phyloP scores from a whole-genome alignment of 257 asterid species.

The Salvia splendens region DNA sequence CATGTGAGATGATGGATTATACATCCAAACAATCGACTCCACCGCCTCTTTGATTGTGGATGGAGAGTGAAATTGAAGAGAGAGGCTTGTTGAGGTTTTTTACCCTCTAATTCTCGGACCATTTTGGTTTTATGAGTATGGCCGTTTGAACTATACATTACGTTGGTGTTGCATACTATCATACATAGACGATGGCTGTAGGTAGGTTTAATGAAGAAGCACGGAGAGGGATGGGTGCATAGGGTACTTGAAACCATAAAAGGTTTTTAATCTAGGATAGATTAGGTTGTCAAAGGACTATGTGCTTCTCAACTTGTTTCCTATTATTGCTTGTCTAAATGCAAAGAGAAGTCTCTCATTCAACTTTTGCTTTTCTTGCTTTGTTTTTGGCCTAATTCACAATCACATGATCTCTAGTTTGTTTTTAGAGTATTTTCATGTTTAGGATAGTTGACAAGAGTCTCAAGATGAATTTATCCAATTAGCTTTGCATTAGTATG shows the following conservation, averaged over 20 bases:
- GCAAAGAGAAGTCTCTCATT: conserved; percentile 45
- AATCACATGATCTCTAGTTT: conserved; percentile 16
- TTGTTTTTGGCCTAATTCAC: conserved; percentile 45
- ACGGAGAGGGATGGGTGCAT: conserved; percentile 44
- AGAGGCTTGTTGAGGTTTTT: conserved; percentile 31
- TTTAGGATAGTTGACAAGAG: conserved; percentile 34
- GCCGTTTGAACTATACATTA: conserved; percentile 16
- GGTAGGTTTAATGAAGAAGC: conserved; percentile 43
- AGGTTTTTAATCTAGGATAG: conserved; percentile 53
- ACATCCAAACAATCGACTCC: conserved; percentile 42
- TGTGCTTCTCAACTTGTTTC: conserved; percentile 24
- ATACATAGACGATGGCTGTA: conserved; percentile 27
- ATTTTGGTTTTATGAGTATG: conserved; percentile 28
- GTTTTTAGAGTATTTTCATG: conserved; percentile 19
- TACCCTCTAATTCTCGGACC: conserved; percentile 21
- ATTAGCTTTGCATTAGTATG: not conserved
- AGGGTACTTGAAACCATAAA: conserved; percentile 45
- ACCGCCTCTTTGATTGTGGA: conserved; percentile 45
- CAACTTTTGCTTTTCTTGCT: conserved; percentile 40
- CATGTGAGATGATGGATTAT: conserved; percentile 41
- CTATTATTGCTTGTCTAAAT: conserved; percentile 28
- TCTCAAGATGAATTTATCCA: conserved; percentile 9
- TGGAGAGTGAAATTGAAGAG: conserved; percentile 45
- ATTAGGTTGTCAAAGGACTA: conserved; percentile 65
- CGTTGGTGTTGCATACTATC: conserved; percentile 21